Percentiles rank a stretch among this genome's conserved stretches.
phyloP scores from a whole-genome alignment of 2,329 filamentous ascomycete genomes.

The Zymoseptoria tritici region DNA sequence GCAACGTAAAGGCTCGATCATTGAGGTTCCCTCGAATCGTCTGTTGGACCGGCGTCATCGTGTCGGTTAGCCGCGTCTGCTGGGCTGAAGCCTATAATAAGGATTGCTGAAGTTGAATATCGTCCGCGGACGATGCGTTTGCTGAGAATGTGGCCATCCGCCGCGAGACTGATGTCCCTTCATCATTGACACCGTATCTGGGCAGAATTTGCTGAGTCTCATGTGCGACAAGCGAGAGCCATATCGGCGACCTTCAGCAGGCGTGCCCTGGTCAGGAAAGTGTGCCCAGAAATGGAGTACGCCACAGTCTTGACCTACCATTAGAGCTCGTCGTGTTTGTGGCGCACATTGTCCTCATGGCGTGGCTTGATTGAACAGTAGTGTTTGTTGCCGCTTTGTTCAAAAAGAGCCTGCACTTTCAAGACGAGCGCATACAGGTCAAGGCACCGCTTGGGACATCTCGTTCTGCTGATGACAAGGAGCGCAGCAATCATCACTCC shows the following conservation, averaged over 20 bases:
- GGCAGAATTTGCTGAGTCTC: neutral
- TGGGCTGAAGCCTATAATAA: neutral
- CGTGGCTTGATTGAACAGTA: neutral
- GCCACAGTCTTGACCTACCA: neutral
- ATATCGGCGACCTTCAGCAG: neutral
- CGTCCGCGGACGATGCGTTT: neutral
- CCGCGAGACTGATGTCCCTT: neutral
- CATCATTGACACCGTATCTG: neutral
- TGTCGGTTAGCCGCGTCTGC: neutral
- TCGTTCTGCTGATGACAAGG: neutral
- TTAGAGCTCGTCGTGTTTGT: neutral
- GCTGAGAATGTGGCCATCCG: neutral
- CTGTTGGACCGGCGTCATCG: neutral
- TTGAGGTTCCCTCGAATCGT: neutral
- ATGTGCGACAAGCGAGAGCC: neutral
- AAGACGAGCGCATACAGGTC: neutral
- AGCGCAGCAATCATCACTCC: neutral
- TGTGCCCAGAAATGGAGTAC: neutral
- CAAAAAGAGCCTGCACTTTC: neutral
- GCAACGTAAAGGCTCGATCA: neutral
- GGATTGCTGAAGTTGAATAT: neutral
- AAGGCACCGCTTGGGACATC: neutral
- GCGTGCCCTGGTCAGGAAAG: neutral
- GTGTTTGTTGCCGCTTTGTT: neutral
- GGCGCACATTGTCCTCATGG: neutral